Base-by-base conservation (phyloP, 202 grass and related monocot genomes). In the Schoenoplectus triqueter region DNA sequence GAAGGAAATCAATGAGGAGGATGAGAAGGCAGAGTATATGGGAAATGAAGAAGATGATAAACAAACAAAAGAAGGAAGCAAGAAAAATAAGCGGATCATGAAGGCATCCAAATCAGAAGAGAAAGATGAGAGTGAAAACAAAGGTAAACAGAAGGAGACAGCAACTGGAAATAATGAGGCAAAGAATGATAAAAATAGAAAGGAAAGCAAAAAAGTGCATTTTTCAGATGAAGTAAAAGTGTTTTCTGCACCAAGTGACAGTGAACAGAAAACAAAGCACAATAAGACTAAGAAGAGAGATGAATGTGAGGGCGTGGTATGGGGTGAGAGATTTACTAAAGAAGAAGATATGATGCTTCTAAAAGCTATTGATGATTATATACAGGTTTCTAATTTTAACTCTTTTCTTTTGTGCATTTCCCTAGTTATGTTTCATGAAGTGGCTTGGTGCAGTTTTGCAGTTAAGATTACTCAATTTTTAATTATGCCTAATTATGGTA, bases 291-390 rank as follows among this genome's bases (percentile, higher is more conserved):
- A 65, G 19, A 22, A 13, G 8, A 20, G 7, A 59, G 66, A 51
- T 61, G 83, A 89, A 72, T 55, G 73, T 81, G 68, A 91, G 39
- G 61, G 10, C 51, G n/a, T 90, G 18, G 83, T 93, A 51, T 86
- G 91, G 84, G 95, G 92, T 10, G 55, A 68, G 73, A 78, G 89
- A 46, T 97, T 92, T 77, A 86, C 91, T 44, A 0, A 1, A 86
- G 86, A 97, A 51, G 95, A 97, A 92, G 88, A 97, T 21, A 22
- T 45, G 5, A 40, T 10, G 55, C 60, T 97, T 57, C 84, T 90
- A 73, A 80, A 91, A 81, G 88, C 89, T 47, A 90, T 94, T 21
- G 68, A 48, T 18, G 75, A 86, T 14, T 93, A 93, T 2, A 59
- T 84, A 77, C 64, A 91, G 95, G 95, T 93, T 69, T 45, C 45